Base-by-base conservation (phyloP, 1,284 basidiomycete genomes). In the Irpex sp. region DNA sequence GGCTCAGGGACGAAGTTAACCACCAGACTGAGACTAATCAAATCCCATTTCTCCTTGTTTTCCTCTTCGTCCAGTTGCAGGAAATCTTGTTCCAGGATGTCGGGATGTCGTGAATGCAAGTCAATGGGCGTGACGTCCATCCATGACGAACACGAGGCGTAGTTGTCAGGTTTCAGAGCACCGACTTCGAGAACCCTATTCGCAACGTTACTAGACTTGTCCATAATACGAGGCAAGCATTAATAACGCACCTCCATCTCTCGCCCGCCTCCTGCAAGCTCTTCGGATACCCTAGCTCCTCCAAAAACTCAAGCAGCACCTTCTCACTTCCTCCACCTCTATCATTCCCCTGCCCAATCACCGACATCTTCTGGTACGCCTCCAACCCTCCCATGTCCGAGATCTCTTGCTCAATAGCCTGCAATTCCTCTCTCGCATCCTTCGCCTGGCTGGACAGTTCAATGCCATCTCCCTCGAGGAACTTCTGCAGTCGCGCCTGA, bases 301-400 rank as follows among this genome's bases (percentile, higher is more conserved):
- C 83, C 65, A 96, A 73, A 92, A 93, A 96, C 26, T 69, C 73
- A 56, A 96, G 82, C 21, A 95, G 77, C 1, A 94, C 79, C 69
- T 85, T 90, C 70, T 94, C 91, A 68, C 89, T 92, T 13, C 94
- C 94, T 4, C 94, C 94, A 15, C 94, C 94, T 61, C 94, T 79
- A 66, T 94, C 89, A 11, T 77, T 81, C 4, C 87, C 84, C 72
- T 96, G 94, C 0, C 94, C 94, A 17, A 91, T 81, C 58, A 77
- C 82, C 49, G 92, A 94, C 82, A 94, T 93, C 51, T 80, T 81
- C 73, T 96, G 93, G 74, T 96, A 96, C 13, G 78, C 79, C 62
- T 87, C 85, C 37, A 96, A 72, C 0, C 93, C 94, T 2, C 94
- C 94, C 13, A 93, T 75, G 13, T 74, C 75, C 3, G 82, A 81